Conservation (phyloP, 805 yeast species). For the Blastobotrys terrestris region DNA sequence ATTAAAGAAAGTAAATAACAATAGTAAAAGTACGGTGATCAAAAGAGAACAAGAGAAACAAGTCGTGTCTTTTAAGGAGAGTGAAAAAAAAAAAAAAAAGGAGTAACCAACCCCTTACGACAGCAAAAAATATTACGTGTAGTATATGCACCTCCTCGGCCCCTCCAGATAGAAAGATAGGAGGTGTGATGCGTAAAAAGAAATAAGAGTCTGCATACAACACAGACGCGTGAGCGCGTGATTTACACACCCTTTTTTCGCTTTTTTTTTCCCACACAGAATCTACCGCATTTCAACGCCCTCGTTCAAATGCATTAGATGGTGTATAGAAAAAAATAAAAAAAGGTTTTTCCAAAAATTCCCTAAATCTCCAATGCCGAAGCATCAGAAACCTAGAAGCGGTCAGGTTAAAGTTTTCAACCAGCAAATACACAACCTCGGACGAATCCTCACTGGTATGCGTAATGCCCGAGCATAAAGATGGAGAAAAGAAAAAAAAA, state of each 20-base stretch:
- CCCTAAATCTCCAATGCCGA: slow-evolving; percentile 22
- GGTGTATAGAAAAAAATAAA: not conserved
- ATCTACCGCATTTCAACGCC: slow-evolving; percentile 1
- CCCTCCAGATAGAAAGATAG: not conserved
- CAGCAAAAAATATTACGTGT: not conserved
- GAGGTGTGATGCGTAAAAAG: not conserved
- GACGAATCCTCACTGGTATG: slow-evolving; percentile 99
- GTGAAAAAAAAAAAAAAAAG: not conserved
- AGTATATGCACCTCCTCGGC: not conserved
- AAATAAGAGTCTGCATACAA: not conserved
- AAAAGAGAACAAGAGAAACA: not conserved
- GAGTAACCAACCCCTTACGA: not conserved
- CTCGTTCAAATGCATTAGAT: not conserved
- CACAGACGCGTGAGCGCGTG: not conserved
- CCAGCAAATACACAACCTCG: slow-evolving; percentile 99
- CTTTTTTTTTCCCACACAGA: not conserved
- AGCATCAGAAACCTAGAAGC: slow-evolving; percentile 34
- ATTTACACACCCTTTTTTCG: not conserved
- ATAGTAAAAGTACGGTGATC: not conserved
- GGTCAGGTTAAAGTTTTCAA: slow-evolving; percentile 97
- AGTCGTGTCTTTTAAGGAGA: not conserved
- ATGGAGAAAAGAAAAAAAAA: slow-evolving; percentile 37
- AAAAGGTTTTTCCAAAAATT: slow-evolving; percentile 30
- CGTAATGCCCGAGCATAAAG: slow-evolving; percentile 99
- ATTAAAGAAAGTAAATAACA: not conserved